These are phyloP conservation scores for Elaeis guineensis DNA, from an alignment of 176 grass and related monocot genomes.

Conservation along the genomic window DNA sequence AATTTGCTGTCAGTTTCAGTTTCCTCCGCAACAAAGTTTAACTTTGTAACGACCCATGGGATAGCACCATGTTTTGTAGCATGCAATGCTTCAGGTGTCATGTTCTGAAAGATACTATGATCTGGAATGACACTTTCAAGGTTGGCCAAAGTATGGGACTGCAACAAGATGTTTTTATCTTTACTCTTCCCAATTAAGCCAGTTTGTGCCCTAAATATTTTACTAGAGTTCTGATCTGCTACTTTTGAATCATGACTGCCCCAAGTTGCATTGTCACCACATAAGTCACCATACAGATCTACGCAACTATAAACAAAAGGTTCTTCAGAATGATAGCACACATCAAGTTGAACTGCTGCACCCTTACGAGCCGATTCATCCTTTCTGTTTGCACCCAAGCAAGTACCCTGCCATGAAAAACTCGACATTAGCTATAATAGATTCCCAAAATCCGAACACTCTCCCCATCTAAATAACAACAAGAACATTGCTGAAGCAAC, in stretches of 20 bases:
- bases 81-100: slow-evolving; percentile 20
- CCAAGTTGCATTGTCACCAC: slow-evolving; percentile 50
- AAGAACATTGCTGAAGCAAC: no score
- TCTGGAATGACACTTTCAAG: slow-evolving; percentile 26
- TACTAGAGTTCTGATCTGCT: slow-evolving; percentile 31
- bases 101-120: slow-evolving; percentile 22
- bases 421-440: slow-evolving; percentile 20
- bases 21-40: slow-evolving; percentile 60
- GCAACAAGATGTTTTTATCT: slow-evolving; percentile 36
- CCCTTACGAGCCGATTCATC: slow-evolving; percentile 12
- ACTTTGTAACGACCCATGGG: slow-evolving; percentile 26
- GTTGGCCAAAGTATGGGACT: slow-evolving; percentile 33
- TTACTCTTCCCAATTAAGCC: slow-evolving; percentile 34
- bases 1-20: slow-evolving; percentile 54
- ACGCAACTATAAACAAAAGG: slow-evolving; percentile 51
- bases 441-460: background rate
- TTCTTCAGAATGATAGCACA: slow-evolving; percentile 24
- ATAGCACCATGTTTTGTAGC: slow-evolving; percentile 29
- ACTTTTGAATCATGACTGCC: slow-evolving; percentile 33
- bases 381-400: slow-evolving; percentile 21
- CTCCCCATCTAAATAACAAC: no score
- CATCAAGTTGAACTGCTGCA: slow-evolving; percentile 25
- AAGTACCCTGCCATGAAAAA: slow-evolving; percentile 44
- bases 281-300: slow-evolving; percentile 76
- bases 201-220: slow-evolving; percentile 35